Evolutionary conservation across 176 grass and related monocot genomes (phyloP), one percentile per base, ranked within the genome.

Genomic region (Rhipidocladum racemiflorum): DNA sequence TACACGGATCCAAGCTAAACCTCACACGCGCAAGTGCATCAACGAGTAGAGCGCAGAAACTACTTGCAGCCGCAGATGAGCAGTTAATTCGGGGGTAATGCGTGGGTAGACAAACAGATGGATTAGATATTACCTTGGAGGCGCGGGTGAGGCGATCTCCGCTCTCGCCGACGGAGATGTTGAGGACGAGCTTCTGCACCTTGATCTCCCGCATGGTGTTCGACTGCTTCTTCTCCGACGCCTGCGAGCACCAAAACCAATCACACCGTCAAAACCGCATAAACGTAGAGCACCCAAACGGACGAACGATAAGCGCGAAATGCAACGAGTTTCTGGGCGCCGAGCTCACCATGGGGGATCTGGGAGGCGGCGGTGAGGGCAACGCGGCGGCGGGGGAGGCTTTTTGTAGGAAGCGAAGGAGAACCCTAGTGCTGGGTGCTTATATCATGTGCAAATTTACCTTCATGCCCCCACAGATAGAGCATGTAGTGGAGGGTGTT

Each of bases 131-230:
- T 34, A 91, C 92, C 90, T 94, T 95, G 24, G 93, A 80, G 29
- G 90, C 88, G 27, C 93, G 90, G 79, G 93, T 90, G 50, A 95
- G 93, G 49, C 90, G 93, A 87, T 95, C 93, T 60, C 93, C 93
- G 56, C 93, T 95, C 90, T 95, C 93, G 14, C 93, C 93, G 60
- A 95, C 93, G 50, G 93, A 95, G 88, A 95, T 95, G 79, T 92
- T 92, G 64, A 95, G 93, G 9, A 90, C 93, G 48, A 95, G 88
- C 83, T 95, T 95, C 70, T 95, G 93, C 65, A 92, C 93, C 83
- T 95, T 94, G 54, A 94, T 94, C 44, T 94, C 92, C 77, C 89
- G 89, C 93, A 95, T 95, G 15, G 93, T 83, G 70, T 90, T 92
- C 79, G 60, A 50, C 74, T 84, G 83, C 93, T 88, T 95, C 90